Conservation (phyloP, 2,329 filamentous ascomycete genomes). For the Daldinia sp. region DNA sequence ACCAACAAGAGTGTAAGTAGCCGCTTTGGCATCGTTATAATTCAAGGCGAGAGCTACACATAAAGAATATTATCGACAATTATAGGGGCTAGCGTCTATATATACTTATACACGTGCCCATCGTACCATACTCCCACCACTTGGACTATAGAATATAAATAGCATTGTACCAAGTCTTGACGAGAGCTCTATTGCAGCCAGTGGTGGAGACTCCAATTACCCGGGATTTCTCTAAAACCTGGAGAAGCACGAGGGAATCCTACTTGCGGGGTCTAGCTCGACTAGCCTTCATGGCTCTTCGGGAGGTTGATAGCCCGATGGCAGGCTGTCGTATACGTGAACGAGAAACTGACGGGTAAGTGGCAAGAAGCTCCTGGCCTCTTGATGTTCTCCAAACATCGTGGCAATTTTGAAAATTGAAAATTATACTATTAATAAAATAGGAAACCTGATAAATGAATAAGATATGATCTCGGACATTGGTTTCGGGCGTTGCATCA, state of each 20-base stretch:
- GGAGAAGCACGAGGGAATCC: conserved; percentile 27
- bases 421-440: background rate
- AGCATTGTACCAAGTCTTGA: conserved; percentile 13
- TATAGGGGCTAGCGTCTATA: conserved; percentile 6
- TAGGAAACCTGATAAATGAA: background rate
- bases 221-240: conserved; percentile 29
- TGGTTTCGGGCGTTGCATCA: background rate
- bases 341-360: background rate
- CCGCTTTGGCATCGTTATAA: conserved; percentile 14
- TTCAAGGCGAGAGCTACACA: background rate
- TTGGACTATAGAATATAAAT: conserved; percentile 6
- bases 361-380: conserved; percentile 1
- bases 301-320: conserved; percentile 38
- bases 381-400: background rate
- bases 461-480: background rate
- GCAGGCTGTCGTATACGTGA: conserved; percentile 1
- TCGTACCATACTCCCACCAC: background rate
- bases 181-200: conserved; percentile 9
- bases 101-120: conserved; percentile 4
- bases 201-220: conserved; percentile 34
- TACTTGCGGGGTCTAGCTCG: conserved; percentile 39
- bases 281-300: conserved; percentile 18
- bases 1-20: conserved; percentile 10
- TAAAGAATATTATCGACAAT: background rate
- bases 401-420: background rate